Base-by-base conservation (phyloP, 2,329 filamentous ascomycete species). In the Fusarium sp. region DNA sequence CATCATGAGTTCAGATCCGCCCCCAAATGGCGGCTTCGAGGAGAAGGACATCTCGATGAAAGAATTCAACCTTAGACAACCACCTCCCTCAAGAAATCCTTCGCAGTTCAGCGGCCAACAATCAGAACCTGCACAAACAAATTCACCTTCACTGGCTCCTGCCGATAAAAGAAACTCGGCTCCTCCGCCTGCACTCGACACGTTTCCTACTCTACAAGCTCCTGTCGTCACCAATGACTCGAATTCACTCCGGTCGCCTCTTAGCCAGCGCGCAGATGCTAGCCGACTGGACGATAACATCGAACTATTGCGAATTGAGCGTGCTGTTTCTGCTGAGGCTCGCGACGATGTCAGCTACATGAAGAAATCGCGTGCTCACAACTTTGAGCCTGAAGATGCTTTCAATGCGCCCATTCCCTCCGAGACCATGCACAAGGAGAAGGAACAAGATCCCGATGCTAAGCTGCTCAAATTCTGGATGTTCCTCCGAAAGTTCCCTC, bases 401-500 rank as follows among this genome's bases (percentile, higher is more conserved):
- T 86, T 86, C 71, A 84, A 85, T 67, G 79, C 78, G 4, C 67
- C 73, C 3, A 61, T 69, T 14, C 60, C 63, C 52, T 74, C 74
- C n/a, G 74, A 78, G n/a, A 70, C 75, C 14, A 63, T 72, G 25
- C 60, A 65, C 0, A 49, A 37, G 3, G 72, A 75, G 6, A 80
- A 77, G 68, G 75, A 77, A 42, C 75, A 67, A 49, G 79, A 80
- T 46, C 69, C 74, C 2, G 74, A 81, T 60, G 80, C 80, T 10
- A 63, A 76, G 4, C 57, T 83, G 6, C 78, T 81, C 63, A 82
- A 80, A 65, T 62, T 86, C 14, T 85, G 83, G 80, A 67, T 76
- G 34, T 82, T 81, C 67, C 74, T 86, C 25, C 82, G 80, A 59
- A 85, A 84, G 67, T 86, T 86, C 48, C 85, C 85, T 29, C 83